Evolutionary conservation across 768 basidiomycete species (phyloP), one percentile per base, ranked within the genome.

Genomic region (Lactarius pseudohatsudake): DNA sequence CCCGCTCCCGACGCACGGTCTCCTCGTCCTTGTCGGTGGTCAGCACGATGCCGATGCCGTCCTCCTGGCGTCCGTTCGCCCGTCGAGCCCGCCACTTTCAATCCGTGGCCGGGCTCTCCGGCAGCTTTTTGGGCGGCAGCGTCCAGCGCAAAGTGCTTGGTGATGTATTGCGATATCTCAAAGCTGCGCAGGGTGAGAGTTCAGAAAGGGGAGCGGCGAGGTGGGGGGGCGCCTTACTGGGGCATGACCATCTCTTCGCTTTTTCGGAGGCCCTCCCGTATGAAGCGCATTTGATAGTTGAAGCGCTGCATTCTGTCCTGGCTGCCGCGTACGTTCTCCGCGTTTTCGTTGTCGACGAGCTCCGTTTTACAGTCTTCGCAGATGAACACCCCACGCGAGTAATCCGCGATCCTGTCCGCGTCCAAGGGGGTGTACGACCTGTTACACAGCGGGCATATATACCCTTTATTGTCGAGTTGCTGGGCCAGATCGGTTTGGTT

Each of bases 381-480:
- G 32, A 87, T 81, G 70, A 98, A 86, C 8, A 84, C 78, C 62
- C 86, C 86, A 28, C 79, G 81, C 41, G 75, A 57, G 67, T 86
- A 86, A 76, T 95, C 91, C 81, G 94, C 88, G 58, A 98, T 81
- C 69, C 85, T 87, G 77, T 91, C 88, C 58, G 88, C 90, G 67
- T 98, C 94, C 16, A 99, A 81, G 0, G 93, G 87, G 1, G 90
- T 84, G 76, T 94, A 99, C 1, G 87, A 86, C 72, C 87, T 87
- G 65, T 85, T 85, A 80, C 96, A 98, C 70, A 87, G 85, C 2
- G 94, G 90, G 76, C 96, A 99, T 65, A 96, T 88, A 76, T 97
- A 98, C n/a, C 96, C 97, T 77, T 96, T 93, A 75, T 95, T 93
- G 69, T 96, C 94, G 67, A 97, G 86, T 79, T 98, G 94, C 96